A percentile compares a stretch with the other conserved stretches of the same genome.
Evolutionary conservation across 768 basidiomycete species (phyloP).

Genomic region (Hebeloma cylindrosporum): DNA sequence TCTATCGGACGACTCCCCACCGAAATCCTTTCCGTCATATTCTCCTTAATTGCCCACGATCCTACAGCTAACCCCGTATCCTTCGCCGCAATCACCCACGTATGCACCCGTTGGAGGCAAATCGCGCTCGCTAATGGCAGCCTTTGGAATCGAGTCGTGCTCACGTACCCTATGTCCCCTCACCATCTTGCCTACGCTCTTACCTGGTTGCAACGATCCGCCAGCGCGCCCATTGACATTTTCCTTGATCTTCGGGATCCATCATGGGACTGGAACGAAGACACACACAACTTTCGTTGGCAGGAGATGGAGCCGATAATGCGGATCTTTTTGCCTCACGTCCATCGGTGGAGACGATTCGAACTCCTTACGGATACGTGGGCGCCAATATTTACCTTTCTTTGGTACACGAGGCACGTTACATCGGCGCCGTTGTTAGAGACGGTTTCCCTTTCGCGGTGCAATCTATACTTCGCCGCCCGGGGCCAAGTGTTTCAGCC

Average conservation of each 20-base stretch:
- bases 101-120: conserved; percentile 52
- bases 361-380: conserved; percentile 61
- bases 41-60: conserved; percentile 26
- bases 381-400: conserved; percentile 55
- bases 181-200: conserved; percentile 37
- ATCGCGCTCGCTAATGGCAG: conserved; percentile 42
- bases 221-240: conserved; percentile 46
- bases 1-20: conserved; percentile 30
- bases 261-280: conserved; percentile 52
- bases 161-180: conserved; percentile 43
- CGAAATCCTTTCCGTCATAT: conserved; percentile 37
- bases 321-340: conserved; percentile 44
- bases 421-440: conserved; percentile 38
- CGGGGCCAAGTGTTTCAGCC: conserved; percentile 48
- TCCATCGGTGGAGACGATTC: conserved; percentile 45
- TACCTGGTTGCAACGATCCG: conserved; percentile 47
- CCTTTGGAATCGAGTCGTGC: conserved; percentile 52
- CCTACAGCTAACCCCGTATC: conserved; percentile 12
- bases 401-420: conserved; percentile 37
- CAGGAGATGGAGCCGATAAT: conserved; percentile 48
- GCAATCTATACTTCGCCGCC: conserved; percentile 56
- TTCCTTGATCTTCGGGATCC: conserved; percentile 60
- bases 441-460: conserved; percentile 47
- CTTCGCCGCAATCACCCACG: conserved; percentile 40
- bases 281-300: conserved; percentile 42